Conservation (phyloP, 2,329 filamentous ascomycete species). For the Ilyonectria destructans region DNA sequence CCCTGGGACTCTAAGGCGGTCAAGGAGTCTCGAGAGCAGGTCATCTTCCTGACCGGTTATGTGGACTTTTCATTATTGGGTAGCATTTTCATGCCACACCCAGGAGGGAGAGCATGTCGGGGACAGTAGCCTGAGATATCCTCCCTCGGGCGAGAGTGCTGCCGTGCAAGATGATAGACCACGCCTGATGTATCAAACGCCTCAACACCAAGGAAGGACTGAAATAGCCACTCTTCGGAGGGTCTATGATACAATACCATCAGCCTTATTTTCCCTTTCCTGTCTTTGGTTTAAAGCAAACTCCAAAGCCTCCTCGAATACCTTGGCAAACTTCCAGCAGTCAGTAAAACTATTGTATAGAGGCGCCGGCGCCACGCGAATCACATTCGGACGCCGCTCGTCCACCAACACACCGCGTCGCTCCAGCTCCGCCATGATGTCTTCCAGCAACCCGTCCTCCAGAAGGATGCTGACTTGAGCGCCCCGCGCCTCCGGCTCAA, state of each 20-base stretch:
- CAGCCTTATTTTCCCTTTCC: background rate
- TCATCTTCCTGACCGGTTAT: too few species aligned
- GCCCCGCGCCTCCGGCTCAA: constrained; percentile 75
- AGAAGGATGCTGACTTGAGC: constrained; percentile 84
- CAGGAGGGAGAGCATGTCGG: too few species aligned
- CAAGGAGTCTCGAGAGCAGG: too few species aligned
- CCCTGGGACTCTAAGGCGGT: too few species aligned
- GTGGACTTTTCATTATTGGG: too few species aligned
- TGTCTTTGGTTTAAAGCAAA: constrained; percentile 40
- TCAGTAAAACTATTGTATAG: constrained; percentile 86
- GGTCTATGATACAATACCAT: background rate
- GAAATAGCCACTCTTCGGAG: background rate
- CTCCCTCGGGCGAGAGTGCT: background rate
- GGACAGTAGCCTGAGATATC: background rate
- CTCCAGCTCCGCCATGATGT: constrained; percentile 74
- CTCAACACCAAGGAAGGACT: background rate
- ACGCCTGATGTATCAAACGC: background rate
- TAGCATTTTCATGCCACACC: too few species aligned
- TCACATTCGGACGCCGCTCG: constrained; percentile 84
- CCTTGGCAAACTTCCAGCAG: constrained; percentile 53
- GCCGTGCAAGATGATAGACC: background rate
- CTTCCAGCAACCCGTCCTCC: constrained; percentile 76
- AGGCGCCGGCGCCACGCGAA: constrained; percentile 84
- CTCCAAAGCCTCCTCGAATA: constrained; percentile 47
- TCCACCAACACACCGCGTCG: constrained; percentile 82